Evolutionary conservation across 2,329 filamentous ascomycete genomes (phyloP).

Genomic region (Hymenotorrendiella dingleyae): DNA sequence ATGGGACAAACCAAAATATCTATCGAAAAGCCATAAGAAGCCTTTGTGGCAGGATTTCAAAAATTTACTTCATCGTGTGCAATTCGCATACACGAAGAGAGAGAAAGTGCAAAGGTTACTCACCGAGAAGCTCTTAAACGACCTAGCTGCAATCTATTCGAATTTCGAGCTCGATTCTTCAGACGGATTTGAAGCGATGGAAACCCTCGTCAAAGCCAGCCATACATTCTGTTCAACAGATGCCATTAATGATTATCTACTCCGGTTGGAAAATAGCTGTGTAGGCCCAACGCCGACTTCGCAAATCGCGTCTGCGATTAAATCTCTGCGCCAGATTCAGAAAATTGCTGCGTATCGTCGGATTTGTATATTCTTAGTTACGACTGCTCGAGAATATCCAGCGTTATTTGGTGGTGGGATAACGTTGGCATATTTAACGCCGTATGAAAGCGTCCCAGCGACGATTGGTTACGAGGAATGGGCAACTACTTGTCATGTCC

Average conservation of each 20-base stretch:
- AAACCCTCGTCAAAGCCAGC: slow-evolving; percentile 6
- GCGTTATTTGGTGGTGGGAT: slow-evolving; percentile 3
- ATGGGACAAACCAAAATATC: slow-evolving; percentile 12
- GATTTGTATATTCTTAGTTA: slow-evolving; percentile 7
- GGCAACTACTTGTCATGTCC: slow-evolving; percentile 12
- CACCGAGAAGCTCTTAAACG: background rate
- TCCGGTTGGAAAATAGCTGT: slow-evolving; percentile 10
- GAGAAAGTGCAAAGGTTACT: slow-evolving; percentile 2
- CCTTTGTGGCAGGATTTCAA: slow-evolving; percentile 13
- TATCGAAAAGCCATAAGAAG: slow-evolving; percentile 13
- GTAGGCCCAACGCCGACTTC: slow-evolving; percentile 1
- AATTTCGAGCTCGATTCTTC: slow-evolving; percentile 4
- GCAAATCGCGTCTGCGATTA: slow-evolving; percentile 10
- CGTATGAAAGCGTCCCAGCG: slow-evolving; percentile 5
- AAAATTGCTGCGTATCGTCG: slow-evolving; percentile 11
- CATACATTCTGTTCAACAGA: slow-evolving; percentile 1
- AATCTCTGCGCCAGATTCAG: slow-evolving; percentile 11
- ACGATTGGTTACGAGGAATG: slow-evolving; percentile 11
- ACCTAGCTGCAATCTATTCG: slow-evolving; percentile 2
- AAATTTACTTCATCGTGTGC: slow-evolving; percentile 8
- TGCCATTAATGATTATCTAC: slow-evolving; percentile 6
- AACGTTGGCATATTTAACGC: slow-evolving; percentile 4
- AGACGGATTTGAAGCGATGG: slow-evolving; percentile 2
- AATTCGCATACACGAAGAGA: slow-evolving; percentile 9
- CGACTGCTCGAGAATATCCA: slow-evolving; percentile 1